Evolutionary conservation across 441 rosid species (phyloP).

Genomic region (Raphanus hybrid): DNA sequence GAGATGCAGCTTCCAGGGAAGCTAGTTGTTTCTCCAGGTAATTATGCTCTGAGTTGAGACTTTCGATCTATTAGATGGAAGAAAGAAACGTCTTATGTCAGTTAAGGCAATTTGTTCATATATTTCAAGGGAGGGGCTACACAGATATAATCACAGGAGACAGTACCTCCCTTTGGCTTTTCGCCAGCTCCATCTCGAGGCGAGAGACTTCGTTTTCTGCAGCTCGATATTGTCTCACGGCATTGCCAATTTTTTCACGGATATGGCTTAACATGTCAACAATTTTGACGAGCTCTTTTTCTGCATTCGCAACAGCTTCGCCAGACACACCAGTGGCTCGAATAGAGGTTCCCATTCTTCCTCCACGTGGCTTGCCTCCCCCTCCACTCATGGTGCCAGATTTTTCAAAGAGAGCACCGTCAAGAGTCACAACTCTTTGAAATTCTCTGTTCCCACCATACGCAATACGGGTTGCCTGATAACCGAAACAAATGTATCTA

Average conservation of each 20-base stretch:
- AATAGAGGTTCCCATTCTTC: constrained; percentile 97
- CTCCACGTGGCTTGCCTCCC: constrained; percentile 94
- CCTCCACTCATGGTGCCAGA: constrained; percentile 99
- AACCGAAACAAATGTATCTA: constrained; percentile 16
- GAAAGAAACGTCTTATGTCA: constrained; percentile 31
- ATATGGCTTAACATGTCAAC: constrained; percentile 59
- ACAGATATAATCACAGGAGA: constrained; percentile 1
- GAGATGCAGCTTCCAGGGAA: constrained; percentile 81
- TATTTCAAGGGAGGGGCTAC: constrained; percentile 15
- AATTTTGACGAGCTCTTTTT: constrained; percentile 69
- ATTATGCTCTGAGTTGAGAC: constrained; percentile 71
- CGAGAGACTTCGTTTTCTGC: constrained; percentile 65
- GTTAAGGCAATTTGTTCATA: constrained; percentile 25
- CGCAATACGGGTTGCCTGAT: constrained; percentile 90
- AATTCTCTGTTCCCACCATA: constrained; percentile 79
- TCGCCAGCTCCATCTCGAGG: constrained; percentile 90
- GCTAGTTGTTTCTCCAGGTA: constrained; percentile 82
- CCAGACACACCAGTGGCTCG: constrained; percentile 75
- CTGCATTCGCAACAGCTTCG: constrained; percentile 72
- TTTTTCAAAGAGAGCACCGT: constrained; percentile 94
- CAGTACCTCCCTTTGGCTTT: constrained; percentile 84
- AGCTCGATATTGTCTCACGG: constrained; percentile 66
- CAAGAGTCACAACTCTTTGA: constrained; percentile 91
- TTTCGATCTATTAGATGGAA: constrained; percentile 61
- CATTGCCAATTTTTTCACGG: constrained; percentile 65